A percentile compares a stretch with the other conserved stretches of the same genome.
These are phyloP conservation scores for Acer yangbiense DNA, from an alignment of 345 rosid species.

Conservation along the genomic window DNA sequence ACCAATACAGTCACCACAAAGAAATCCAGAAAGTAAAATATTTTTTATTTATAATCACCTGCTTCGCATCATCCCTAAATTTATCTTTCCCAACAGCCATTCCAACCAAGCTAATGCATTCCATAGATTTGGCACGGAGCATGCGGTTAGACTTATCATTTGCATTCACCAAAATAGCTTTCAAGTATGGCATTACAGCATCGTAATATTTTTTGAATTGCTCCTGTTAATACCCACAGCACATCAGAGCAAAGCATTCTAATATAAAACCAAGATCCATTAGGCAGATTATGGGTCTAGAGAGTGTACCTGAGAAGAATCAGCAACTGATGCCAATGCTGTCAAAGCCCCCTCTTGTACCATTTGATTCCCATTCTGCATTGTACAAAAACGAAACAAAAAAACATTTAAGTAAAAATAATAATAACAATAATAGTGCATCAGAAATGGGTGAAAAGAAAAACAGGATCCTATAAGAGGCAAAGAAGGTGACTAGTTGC, in stretches of 20 bases:
- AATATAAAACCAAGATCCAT: not conserved
- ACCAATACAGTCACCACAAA: not conserved
- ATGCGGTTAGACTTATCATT: constrained; percentile 64
- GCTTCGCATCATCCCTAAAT: constrained; percentile 69
- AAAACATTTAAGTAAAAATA: not conserved
- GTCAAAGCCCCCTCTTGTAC: constrained; percentile 82
- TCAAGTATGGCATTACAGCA: constrained; percentile 62
- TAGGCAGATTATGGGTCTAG: not conserved
- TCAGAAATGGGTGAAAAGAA: not conserved
- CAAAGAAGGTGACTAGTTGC: not conserved
- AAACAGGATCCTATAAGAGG: not conserved
- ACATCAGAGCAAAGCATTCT: constrained; percentile 11
- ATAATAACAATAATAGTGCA: not conserved
- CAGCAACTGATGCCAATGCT: constrained; percentile 79
- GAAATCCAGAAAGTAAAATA: not conserved
- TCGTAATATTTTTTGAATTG: constrained; percentile 65
- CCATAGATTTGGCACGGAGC: constrained; percentile 83
- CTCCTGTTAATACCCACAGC: constrained; percentile 38
- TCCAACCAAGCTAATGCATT: constrained; percentile 76
- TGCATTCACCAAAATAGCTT: constrained; percentile 58
- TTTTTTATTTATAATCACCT: constrained; percentile 37
- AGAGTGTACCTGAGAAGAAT: constrained; percentile 62
- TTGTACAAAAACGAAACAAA: not conserved
- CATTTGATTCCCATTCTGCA: constrained; percentile 74
- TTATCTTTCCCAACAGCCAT: constrained; percentile 84